Conservation (phyloP, 306 rosid genomes). For the Lathyrus tuberosus region DNA sequence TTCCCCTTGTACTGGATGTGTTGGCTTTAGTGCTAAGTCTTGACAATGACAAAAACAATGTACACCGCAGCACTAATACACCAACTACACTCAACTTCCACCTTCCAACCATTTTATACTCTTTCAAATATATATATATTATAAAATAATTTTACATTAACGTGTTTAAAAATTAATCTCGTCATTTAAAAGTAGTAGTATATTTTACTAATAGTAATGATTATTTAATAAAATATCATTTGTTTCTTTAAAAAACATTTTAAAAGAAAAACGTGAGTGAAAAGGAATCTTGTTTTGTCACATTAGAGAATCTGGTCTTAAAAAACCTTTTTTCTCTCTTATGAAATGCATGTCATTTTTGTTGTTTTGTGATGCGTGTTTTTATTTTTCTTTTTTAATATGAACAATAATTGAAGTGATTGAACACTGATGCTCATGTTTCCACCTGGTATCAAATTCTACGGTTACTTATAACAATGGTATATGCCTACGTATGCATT, state of each 20-base stretch:
- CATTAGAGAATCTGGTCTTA: too few relatives aligned
- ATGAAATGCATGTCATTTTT: conserved; percentile 8
- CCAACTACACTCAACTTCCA: conserved; percentile 36
- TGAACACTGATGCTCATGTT: not conserved
- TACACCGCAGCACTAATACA: conserved; percentile 42
- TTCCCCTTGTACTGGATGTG: conserved; percentile 26
- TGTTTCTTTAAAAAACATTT: not conserved
- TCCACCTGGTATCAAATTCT: not conserved
- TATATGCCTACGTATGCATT: not conserved
- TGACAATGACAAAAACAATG: conserved; percentile 26
- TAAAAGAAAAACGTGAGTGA: not conserved
- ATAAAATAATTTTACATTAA: too few relatives aligned
- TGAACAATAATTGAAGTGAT: not conserved
- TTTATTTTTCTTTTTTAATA: not conserved
- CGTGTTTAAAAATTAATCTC: too few relatives aligned
- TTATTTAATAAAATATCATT: too few relatives aligned
- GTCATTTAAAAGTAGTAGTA: too few relatives aligned
- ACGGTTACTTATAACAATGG: conserved; percentile 3
- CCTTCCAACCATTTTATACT: conserved; percentile 35
- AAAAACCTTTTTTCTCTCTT: not conserved
- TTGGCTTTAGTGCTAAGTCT: conserved; percentile 43
- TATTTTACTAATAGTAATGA: too few relatives aligned
- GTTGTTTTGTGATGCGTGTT: conserved; percentile 35
- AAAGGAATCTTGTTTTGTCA: not conserved
- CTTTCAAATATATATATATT: not conserved